phyloP scores from a whole-genome alignment of 2,329 filamentous ascomycete genomes.

The Colletotrichum acutatum region DNA sequence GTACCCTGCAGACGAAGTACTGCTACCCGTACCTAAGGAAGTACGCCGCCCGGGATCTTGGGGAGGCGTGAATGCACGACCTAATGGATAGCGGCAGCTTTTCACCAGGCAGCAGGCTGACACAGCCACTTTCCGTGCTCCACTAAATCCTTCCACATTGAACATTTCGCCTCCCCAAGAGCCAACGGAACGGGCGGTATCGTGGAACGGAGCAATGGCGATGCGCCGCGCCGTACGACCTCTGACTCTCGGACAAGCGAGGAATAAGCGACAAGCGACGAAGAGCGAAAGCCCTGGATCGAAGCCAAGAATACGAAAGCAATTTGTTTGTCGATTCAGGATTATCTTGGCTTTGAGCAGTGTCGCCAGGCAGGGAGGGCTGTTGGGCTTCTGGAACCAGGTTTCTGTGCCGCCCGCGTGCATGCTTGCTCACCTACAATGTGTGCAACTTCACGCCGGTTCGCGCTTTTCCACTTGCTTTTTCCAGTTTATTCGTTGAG shows the following conservation, averaged over 20 bases:
- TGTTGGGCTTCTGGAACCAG: too few relatives aligned
- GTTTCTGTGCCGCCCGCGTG: neutral
- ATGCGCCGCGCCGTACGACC: neutral
- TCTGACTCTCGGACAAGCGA: neutral
- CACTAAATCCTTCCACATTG: constrained; percentile 4
- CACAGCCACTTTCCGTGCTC: constrained; percentile 26
- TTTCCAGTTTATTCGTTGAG: neutral
- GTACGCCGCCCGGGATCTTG: neutral
- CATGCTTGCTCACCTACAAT: neutral
- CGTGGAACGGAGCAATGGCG: neutral
- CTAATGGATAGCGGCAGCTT: neutral
- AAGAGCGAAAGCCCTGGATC: neutral
- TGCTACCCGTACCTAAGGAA: neutral
- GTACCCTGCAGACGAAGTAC: neutral
- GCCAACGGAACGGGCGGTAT: neutral
- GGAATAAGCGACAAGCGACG: neutral
- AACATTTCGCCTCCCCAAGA: neutral
- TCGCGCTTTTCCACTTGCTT: neutral
- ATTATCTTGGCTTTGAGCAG: too few relatives aligned
- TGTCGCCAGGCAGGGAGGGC: neutral
- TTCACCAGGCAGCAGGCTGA: constrained; percentile 30
- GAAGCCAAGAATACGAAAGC: neutral
- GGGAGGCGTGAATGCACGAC: neutral
- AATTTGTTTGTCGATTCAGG: neutral
- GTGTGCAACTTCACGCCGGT: neutral